phyloP scores from a whole-genome alignment of 352 stramenopile genomes.

The Phytopythium helicoides region DNA sequence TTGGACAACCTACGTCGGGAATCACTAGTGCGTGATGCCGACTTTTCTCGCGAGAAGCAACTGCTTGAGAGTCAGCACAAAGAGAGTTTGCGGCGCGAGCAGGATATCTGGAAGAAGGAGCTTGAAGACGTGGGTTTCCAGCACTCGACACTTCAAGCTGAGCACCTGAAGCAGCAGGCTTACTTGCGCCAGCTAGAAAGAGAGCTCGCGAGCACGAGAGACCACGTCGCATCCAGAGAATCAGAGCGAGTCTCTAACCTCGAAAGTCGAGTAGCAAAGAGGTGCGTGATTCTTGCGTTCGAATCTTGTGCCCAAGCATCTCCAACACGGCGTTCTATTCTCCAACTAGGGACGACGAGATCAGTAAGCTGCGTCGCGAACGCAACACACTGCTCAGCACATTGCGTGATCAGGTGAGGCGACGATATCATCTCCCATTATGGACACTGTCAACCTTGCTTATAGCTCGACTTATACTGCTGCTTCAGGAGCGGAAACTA shows the following conservation, averaged over 20 bases:
- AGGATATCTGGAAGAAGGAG: constrained; percentile 58
- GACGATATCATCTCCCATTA: not conserved
- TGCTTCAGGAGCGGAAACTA: constrained; percentile 31
- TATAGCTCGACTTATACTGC: no score
- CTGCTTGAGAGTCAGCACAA: constrained; percentile 31
- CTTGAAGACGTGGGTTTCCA: constrained; percentile 46
- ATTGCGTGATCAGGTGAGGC: constrained; percentile 39
- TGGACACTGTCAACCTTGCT: no score
- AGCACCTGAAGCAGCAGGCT: constrained; percentile 61
- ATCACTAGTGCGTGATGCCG: constrained; percentile 22
- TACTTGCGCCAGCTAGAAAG: constrained; percentile 56
- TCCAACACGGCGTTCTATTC: constrained; percentile 1
- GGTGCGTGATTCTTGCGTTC: constrained; percentile 17
- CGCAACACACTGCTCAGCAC: constrained; percentile 60
- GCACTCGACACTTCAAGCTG: constrained; percentile 44
- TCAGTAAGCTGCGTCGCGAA: constrained; percentile 56
- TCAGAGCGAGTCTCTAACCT: constrained; percentile 40
- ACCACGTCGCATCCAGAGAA: constrained; percentile 37
- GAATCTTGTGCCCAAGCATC: not conserved
- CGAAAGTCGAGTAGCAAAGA: constrained; percentile 35
- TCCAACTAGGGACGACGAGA: constrained; percentile 46
- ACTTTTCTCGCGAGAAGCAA: constrained; percentile 23
- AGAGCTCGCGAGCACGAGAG: constrained; percentile 51
- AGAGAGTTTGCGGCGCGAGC: constrained; percentile 40
- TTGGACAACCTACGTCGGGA: constrained; percentile 43